Percentiles rank a stretch among this genome's conserved stretches.
These are phyloP conservation scores for Pythium coloratum DNA, from an alignment of 352 stramenopile genomes.

Conservation along the genomic window DNA sequence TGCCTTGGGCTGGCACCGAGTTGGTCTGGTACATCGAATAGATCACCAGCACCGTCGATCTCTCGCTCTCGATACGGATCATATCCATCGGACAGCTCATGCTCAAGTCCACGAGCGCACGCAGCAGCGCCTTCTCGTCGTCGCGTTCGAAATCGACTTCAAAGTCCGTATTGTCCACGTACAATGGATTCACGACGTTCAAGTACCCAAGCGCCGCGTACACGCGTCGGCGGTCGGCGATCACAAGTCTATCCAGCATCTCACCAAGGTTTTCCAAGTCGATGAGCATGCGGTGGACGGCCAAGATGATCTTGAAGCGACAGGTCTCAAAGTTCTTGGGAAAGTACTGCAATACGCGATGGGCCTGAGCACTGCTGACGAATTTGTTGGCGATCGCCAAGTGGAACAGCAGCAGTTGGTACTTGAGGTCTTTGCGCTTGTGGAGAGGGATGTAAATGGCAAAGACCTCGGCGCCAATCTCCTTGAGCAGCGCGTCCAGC, in stretches of 20 bases:
- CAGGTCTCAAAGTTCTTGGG: constrained; percentile 66
- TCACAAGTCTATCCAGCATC: constrained; percentile 51
- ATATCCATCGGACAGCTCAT: constrained; percentile 67
- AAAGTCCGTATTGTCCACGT: constrained; percentile 61
- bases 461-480: constrained; percentile 64
- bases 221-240: constrained; percentile 41
- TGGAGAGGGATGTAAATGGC: constrained; percentile 72
- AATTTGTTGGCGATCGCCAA: constrained; percentile 51
- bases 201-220: constrained; percentile 59
- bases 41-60: constrained; percentile 63
- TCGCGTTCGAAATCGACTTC: constrained; percentile 68
- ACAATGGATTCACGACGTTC: constrained; percentile 57
- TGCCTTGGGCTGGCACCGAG: constrained; percentile 43
- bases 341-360: constrained; percentile 69
- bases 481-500: constrained; percentile 38
- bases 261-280: constrained; percentile 66
- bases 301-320: constrained; percentile 48
- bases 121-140: constrained; percentile 62
- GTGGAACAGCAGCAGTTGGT: constrained; percentile 69
- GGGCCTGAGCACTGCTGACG: constrained; percentile 45
- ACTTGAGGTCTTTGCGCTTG: constrained; percentile 71
- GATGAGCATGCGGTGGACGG: constrained; percentile 59
- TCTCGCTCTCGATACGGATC: constrained; percentile 68
- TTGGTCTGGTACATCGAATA: constrained; percentile 83
- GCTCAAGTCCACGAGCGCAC: constrained; percentile 61